Conservation (phyloP, 495 filamentous ascomycete species). For the Penicillium goetzii region DNA sequence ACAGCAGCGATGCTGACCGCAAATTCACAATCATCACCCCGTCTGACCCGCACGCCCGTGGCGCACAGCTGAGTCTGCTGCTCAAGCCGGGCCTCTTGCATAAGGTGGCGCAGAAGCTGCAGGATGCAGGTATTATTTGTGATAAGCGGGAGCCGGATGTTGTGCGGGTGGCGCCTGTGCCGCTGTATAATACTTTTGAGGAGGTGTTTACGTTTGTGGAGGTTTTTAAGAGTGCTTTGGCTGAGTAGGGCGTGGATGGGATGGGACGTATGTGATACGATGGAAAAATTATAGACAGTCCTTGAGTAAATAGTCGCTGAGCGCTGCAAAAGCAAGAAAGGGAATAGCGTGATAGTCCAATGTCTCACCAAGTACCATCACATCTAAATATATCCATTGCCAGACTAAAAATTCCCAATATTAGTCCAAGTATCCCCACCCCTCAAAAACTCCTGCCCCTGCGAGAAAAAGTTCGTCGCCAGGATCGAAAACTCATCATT, state of each 20-base stretch:
- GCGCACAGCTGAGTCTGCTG: slow-evolving; percentile 84
- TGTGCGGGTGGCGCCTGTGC: slow-evolving; percentile 88
- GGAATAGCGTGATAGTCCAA: not conserved
- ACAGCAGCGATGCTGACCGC: slow-evolving; percentile 43
- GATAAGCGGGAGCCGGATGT: slow-evolving; percentile 94
- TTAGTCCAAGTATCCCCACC: slow-evolving; percentile 44
- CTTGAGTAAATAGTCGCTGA: no score
- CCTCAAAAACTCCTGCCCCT: slow-evolving; percentile 49
- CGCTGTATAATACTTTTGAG: slow-evolving; percentile 82
- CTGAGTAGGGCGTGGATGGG: not conserved
- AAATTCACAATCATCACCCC: slow-evolving; percentile 77
- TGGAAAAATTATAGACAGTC: no score
- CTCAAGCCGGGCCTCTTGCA: slow-evolving; percentile 72
- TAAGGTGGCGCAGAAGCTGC: slow-evolving; percentile 66
- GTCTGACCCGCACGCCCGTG: slow-evolving; percentile 65
- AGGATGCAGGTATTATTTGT: slow-evolving; percentile 73
- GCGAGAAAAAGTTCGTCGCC: slow-evolving; percentile 53
- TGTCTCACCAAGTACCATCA: not conserved
- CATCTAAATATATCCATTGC: not conserved
- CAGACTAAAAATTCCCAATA: slow-evolving; percentile 42
- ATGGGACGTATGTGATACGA: no score
- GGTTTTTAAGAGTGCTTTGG: slow-evolving; percentile 44
- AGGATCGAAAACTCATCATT: slow-evolving; percentile 54
- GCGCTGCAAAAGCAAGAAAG: no score
- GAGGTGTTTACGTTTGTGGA: slow-evolving; percentile 79